Percentiles rank a stretch among this genome's conserved stretches.
Evolutionary conservation across 306 rosid species (phyloP).

Genomic region (Prunus campanulata): DNA sequence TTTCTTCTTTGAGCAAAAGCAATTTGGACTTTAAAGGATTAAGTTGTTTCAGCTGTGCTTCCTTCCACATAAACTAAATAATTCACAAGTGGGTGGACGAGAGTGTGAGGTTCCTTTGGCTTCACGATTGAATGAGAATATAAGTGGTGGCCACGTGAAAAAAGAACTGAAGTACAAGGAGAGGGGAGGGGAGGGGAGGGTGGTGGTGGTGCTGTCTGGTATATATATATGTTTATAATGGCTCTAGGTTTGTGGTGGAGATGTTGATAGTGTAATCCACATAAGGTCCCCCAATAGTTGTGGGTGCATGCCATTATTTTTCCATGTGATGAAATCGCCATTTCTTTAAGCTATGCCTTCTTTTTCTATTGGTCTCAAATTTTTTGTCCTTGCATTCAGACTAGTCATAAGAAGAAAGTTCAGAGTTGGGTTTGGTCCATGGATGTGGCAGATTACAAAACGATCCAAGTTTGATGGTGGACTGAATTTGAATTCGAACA

Average conservation of each 20-base stretch:
- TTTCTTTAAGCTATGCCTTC: not conserved
- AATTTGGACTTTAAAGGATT: too few species aligned
- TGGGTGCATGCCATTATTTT: not conserved
- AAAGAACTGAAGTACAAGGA: not conserved
- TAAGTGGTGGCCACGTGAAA: conserved; percentile 23
- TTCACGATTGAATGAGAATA: conserved; percentile 17
- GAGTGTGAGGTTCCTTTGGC: conserved; percentile 10
- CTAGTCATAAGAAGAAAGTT: too few species aligned
- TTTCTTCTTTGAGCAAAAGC: too few species aligned
- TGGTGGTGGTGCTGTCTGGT: not conserved
- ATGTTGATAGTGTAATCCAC: conserved; percentile 10
- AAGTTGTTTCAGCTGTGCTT: too few species aligned
- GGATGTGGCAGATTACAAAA: not conserved
- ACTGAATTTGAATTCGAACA: not conserved
- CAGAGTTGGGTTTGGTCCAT: not conserved
- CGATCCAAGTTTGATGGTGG: not conserved
- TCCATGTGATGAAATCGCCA: not conserved
- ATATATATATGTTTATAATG: not conserved
- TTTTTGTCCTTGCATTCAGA: not conserved
- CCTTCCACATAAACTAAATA: not conserved
- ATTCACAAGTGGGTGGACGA: not conserved
- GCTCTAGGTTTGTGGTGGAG: not conserved
- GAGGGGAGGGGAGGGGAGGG: not conserved
- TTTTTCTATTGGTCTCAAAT: not conserved
- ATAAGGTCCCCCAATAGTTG: not conserved